Base-by-base conservation (phyloP, 2,329 filamentous ascomycete species). In the Dactylellina drechsleri region DNA sequence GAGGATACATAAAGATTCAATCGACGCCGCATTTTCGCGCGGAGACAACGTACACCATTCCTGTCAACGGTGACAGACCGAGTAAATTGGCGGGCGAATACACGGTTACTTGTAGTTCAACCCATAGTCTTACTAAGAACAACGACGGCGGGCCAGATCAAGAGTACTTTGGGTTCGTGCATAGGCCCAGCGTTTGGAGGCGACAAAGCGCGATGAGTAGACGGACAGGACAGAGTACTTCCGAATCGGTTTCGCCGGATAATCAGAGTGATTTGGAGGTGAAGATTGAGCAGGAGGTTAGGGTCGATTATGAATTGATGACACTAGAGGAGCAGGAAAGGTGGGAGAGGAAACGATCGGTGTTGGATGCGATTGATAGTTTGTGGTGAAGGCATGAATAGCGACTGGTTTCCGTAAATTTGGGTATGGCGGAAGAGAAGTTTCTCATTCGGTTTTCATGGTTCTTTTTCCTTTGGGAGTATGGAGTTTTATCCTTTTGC, bases 231-330 rank as follows among this genome's bases (percentile, higher is more conserved):
- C n/a, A 12, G 40, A 41, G 15, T 52, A 28, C 13, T 15, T 41
- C n/a, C 8, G 54, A 20, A 15, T 58, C 16, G 40, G 10, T 20
- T 10, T 18, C 28, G 8, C 8, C 26, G 47, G 43, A 26, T 56
- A 59, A 52, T n/a, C 15, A 43, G 26, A 60, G 64, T 49, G 58
- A 62, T n/a, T 18, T 60, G 18, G 71, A 28, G 18, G 64, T 75
- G 2, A 68, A 65, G 45, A 67, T 75, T 58, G 54, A 75, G 53
- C 71, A 75, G 7, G 71, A 75, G 53, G 40, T 75, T 68, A 75
- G 45, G 59, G 45, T 68, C 40, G 64, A 75, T 75, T 68, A 68
- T 65, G 71, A 75, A 68, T 60, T 41, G 59, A 75, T 75, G 71
- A 75, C 71, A 16, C 20, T 16, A 16, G 64, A 68, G 58, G 71